A percentile compares a stretch with the other conserved stretches of the same genome.
phyloP scores from a whole-genome alignment of 441 rosid genomes.

The Corymbia citriodora region DNA sequence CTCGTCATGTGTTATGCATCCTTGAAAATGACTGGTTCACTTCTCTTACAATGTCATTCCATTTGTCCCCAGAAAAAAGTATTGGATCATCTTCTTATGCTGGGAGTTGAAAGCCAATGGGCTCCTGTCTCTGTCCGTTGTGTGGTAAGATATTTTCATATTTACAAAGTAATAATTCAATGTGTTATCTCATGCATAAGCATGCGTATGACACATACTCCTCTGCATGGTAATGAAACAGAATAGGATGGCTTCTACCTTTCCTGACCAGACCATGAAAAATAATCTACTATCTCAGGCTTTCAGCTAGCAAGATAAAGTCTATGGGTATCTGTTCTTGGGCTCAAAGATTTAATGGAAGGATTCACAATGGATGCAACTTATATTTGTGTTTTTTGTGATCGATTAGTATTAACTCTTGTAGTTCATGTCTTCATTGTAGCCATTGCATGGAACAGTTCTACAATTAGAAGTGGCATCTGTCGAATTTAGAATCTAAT shows the following conservation, averaged over 20 bases:
- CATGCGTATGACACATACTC: background rate
- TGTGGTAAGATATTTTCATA: constrained; percentile 37
- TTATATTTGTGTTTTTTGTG: background rate
- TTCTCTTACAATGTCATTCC: constrained; percentile 17
- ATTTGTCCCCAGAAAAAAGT: constrained; percentile 56
- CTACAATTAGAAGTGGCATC: background rate
- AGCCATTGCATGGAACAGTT: background rate
- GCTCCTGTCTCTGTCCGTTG: constrained; percentile 88
- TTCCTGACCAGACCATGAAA: background rate
- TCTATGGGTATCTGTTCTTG: background rate
- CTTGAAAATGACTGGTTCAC: background rate
- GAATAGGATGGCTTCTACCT: background rate
- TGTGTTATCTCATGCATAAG: background rate
- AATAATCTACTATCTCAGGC: background rate
- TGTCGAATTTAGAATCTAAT: background rate
- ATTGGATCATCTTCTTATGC: constrained; percentile 74
- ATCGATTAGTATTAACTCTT: background rate
- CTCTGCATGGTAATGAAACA: background rate
- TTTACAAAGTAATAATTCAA: background rate
- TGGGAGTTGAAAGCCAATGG: constrained; percentile 98
- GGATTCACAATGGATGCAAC: background rate
- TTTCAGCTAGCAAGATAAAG: background rate
- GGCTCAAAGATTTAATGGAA: background rate
- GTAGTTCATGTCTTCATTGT: background rate
- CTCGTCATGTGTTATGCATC: background rate